Evolutionary conservation across 1,284 basidiomycete species (phyloP).

Genomic region (Melampsora americana): DNA sequence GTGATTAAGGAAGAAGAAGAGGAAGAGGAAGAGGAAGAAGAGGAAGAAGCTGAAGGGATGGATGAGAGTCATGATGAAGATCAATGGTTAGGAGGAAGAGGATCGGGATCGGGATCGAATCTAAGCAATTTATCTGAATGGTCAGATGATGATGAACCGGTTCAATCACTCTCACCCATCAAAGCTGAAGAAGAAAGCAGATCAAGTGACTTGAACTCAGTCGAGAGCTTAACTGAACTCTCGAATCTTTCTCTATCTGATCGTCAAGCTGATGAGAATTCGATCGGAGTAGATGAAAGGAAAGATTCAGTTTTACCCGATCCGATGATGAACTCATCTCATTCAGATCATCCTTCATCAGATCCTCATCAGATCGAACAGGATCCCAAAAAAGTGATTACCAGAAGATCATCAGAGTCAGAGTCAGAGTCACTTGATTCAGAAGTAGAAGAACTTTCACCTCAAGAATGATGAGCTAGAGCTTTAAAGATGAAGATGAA

Average conservation of each 20-base stretch:
- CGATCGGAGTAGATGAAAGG: too few species aligned
- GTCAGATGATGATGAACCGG: background rate
- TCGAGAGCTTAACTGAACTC: background rate
- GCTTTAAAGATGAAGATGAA: too few species aligned
- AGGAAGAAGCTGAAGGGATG: background rate
- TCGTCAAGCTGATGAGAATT: too few species aligned
- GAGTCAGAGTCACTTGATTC: too few species aligned
- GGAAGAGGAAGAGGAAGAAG: conserved; percentile 16
- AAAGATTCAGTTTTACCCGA: too few species aligned
- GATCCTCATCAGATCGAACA: too few species aligned
- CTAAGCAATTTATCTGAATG: background rate
- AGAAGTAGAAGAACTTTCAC: too few species aligned
- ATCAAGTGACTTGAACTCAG: background rate
- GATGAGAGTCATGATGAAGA: background rate
- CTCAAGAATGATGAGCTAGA: too few species aligned
- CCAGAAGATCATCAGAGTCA: too few species aligned
- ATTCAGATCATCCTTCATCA: too few species aligned
- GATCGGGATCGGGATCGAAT: background rate
- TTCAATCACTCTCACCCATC: background rate
- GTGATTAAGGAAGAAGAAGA: conserved; percentile 34
- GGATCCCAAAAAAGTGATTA: too few species aligned
- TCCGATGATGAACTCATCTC: too few species aligned
- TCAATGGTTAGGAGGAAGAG: background rate
- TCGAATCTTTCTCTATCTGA: background rate
- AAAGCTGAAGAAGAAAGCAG: background rate